Evolutionary conservation across 176 grass and related monocot genomes (phyloP).

Genomic region (Phragmites australis): DNA sequence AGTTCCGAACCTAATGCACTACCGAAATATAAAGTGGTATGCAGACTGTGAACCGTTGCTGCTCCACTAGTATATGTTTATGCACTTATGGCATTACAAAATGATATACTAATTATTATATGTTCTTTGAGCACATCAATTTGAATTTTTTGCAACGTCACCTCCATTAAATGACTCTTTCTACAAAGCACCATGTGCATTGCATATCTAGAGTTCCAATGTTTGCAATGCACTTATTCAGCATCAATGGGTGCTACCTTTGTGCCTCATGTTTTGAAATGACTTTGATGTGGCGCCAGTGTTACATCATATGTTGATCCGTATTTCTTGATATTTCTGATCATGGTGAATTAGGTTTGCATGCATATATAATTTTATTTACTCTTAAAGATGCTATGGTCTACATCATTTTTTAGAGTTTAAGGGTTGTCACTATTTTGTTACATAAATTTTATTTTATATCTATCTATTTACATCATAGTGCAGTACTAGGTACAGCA

Average conservation of each 20-base stretch:
- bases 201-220: neutral
- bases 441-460: constrained; percentile 15
- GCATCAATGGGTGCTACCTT: neutral
- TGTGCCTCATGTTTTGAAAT: constrained; percentile 8
- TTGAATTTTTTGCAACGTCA: neutral
- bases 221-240: neutral
- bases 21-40: no score
- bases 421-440: neutral
- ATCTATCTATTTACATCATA: constrained; percentile 1
- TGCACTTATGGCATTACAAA: no score
- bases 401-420: neutral
- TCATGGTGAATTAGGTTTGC: neutral
- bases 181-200: neutral
- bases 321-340: constrained; percentile 10
- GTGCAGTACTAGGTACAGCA: neutral
- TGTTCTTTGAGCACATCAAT: no score
- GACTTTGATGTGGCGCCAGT: neutral
- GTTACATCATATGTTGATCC: neutral
- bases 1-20: no score
- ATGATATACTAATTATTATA: no score
- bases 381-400: neutral
- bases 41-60: no score
- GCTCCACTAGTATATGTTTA: no score
- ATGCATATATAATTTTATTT: constrained; percentile 13
- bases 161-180: neutral